These are phyloP conservation scores for Epichloe typhina DNA, from an alignment of 2,329 filamentous ascomycete species.

Conservation along the genomic window DNA sequence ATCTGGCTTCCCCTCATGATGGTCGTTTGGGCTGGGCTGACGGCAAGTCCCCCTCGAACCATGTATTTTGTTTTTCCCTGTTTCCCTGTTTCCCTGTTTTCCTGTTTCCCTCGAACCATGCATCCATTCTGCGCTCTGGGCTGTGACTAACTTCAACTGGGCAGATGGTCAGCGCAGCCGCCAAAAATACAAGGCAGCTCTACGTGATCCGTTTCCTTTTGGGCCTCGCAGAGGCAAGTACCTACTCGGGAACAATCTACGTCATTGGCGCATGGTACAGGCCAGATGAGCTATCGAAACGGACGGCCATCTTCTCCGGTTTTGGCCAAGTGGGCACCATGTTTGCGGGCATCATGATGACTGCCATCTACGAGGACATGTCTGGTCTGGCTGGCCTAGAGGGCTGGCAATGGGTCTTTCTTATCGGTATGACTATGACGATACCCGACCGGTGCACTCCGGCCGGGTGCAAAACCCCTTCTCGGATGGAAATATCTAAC, in stretches of 20 bases:
- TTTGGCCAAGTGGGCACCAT: constrained; percentile 44
- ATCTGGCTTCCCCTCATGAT: constrained; percentile 52
- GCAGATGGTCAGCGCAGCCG: background rate
- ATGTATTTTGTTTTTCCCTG: background rate
- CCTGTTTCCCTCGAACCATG: too few species aligned
- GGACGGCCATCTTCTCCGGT: constrained; percentile 49
- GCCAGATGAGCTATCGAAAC: constrained; percentile 45
- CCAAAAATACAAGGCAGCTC: background rate
- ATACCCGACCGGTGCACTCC: too few species aligned
- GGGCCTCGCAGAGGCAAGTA: constrained; percentile 25
- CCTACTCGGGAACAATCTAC: constrained; percentile 28
- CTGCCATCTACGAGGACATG: constrained; percentile 40
- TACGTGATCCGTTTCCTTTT: constrained; percentile 21
- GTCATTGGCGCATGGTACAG: constrained; percentile 45
- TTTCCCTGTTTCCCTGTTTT: too few species aligned
- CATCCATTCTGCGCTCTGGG: background rate
- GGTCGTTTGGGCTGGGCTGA: constrained; percentile 49
- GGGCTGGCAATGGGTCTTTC: constrained; percentile 60
- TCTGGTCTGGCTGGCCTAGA: constrained; percentile 37
- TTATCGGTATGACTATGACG: constrained; percentile 30
- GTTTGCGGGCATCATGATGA: constrained; percentile 42
- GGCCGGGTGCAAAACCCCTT: too few species aligned
- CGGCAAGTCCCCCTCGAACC: constrained; percentile 14
- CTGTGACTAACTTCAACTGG: background rate
- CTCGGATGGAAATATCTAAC: too few species aligned